These are phyloP conservation scores for Stephanodiscus minutulus DNA, from an alignment of 108 stramenopile genomes.

Conservation along the genomic window DNA sequence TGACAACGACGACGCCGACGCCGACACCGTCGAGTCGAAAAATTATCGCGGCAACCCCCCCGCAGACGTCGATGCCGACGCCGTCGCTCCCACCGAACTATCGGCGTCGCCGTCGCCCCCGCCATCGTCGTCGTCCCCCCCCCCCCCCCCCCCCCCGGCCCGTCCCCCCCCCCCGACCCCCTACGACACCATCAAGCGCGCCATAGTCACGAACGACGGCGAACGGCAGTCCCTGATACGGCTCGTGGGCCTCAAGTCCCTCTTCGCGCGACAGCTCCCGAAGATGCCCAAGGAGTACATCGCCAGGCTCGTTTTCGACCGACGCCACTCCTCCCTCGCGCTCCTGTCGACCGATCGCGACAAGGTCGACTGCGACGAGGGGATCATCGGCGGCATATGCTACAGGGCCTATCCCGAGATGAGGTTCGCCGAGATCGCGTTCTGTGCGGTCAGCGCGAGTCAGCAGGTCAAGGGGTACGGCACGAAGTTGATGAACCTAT, in stretches of 20 bases:
- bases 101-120: too few relatives aligned
- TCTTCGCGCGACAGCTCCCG: constrained; percentile 96
- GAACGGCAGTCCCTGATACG: constrained; percentile 73
- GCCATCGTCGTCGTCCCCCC: too few relatives aligned
- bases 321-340: constrained; percentile 87
- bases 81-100: too few relatives aligned
- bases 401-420: constrained; percentile 93
- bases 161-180: constrained; percentile 23
- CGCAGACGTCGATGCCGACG: too few relatives aligned
- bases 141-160: too few relatives aligned
- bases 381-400: constrained; percentile 97
- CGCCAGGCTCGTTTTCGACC: constrained; percentile 96
- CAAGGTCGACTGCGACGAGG: constrained; percentile 72
- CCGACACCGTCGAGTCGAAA: too few relatives aligned
- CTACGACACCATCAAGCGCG: constrained; percentile 65
- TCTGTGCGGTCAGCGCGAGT: constrained; percentile 93
- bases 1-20: too few relatives aligned
- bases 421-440: constrained; percentile 97
- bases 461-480: constrained; percentile 97
- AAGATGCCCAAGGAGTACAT: constrained; percentile 99
- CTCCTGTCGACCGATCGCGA: constrained; percentile 72
- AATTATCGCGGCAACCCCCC: too few relatives aligned
- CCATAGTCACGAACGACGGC: constrained; percentile 87
- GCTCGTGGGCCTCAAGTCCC: constrained; percentile 91
- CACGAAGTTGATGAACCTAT: constrained; percentile 96